Conservation (phyloP, 305 asterid species). For the Nicotiana rustica region DNA sequence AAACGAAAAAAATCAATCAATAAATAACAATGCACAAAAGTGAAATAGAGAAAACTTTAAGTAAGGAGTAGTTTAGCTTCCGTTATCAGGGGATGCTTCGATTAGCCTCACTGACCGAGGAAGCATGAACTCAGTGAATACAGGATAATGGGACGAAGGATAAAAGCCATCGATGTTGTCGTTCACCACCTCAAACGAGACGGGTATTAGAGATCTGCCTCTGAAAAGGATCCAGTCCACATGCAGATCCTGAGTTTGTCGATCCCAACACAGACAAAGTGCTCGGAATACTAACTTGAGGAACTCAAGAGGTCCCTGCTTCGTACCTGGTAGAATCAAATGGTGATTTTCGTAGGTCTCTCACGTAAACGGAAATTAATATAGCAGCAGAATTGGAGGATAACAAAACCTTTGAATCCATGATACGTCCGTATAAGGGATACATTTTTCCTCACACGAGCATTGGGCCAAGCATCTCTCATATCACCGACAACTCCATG, state of each 20-base stretch:
- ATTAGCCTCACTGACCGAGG: conserved; percentile 80
- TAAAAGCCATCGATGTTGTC: conserved; percentile 85
- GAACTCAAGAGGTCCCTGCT: conserved; percentile 83
- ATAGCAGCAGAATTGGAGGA: neutral
- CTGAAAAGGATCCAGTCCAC: conserved; percentile 95
- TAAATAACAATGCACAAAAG: conserved; percentile 20
- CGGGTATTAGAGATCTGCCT: conserved; percentile 82
- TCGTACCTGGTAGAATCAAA: conserved; percentile 64
- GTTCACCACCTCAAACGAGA: conserved; percentile 84
- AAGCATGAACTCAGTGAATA: conserved; percentile 85
- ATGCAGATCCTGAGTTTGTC: conserved; percentile 96
- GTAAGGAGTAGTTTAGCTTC: conserved; percentile 36
- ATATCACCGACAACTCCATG: conserved; percentile 96
- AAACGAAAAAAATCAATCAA: conserved; percentile 16
- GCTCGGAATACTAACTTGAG: conserved; percentile 84
- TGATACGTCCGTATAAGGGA: conserved; percentile 85
- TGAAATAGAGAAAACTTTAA: conserved; percentile 13
- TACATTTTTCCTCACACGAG: conserved; percentile 88
- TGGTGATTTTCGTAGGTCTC: neutral
- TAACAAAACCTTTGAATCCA: conserved; percentile 82
- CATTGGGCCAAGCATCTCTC: conserved; percentile 98
- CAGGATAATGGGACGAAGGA: conserved; percentile 96
- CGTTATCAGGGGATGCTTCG: conserved; percentile 61
- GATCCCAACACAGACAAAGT: conserved; percentile 99
- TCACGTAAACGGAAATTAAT: neutral